Base-by-base conservation (phyloP, 164 flowering plant species). In the Kingdonia uniflora region DNA sequence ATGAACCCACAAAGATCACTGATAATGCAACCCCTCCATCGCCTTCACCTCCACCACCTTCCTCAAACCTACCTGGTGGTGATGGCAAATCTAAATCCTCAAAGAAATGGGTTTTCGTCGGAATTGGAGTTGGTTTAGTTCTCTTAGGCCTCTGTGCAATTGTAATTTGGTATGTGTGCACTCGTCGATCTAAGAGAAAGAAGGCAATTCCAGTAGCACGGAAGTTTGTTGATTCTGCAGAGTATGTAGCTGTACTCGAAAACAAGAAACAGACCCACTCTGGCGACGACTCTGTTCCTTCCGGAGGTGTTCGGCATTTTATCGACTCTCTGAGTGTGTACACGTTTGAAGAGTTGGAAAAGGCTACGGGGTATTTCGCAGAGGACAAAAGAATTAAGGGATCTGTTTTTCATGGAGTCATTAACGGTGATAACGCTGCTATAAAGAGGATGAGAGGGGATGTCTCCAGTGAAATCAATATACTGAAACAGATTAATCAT, bases 401-500 rank as follows among this genome's bases (percentile, higher is more conserved):
- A 6, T 73, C 80, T 19, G 86, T 82, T 1, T 85, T 72, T 45
- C 60, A 56, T n/a, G 95, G 74, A 6, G 57, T 47, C 2, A 71
- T 85, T 35, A 77, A 73, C 3, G 83, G 85, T 2, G 87, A 82
- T 51, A 43, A 46, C 14, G 86, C 83, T 0, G 81, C 85, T 3
- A 68, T 85, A 15, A 85, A 85, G 75, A 70, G 71, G 21, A 66
- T 77, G 76, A 79, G 66, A 40, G 87, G 83, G 17, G 78, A 85
- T 57, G 82, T 78, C 11, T 65, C 82, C 0, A 46, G 42, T 13
- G 91, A 84, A 67, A 74, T 86, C 42, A 72, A 70, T 43, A 55
- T 76, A 5, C 56, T 86, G 58, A 80, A 73, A 56, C 71, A 69
- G 65, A 72, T 84, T 52, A 79, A 76, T 44, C 96, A 87, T 54